These are phyloP conservation scores for Vitis hybrid DNA, from an alignment of 177 flowering plant species.

Conservation along the genomic window DNA sequence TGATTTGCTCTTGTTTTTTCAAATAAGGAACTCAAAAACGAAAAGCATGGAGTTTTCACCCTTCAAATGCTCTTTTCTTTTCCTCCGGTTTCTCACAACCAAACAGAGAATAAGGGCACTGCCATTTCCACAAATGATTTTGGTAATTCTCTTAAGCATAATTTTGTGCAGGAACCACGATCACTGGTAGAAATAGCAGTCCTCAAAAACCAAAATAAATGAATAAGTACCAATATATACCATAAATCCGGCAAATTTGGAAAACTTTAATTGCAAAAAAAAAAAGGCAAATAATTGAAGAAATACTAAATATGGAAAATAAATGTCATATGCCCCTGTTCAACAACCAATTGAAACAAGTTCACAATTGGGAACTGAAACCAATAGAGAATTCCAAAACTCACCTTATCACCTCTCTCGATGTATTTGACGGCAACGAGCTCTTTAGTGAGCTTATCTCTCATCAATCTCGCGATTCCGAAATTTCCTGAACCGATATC, in stretches of 20 bases:
- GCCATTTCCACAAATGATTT: no score
- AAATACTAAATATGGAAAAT: neutral
- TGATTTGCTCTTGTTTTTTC: no score
- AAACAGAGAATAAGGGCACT: no score
- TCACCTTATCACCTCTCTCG: constrained; percentile 62
- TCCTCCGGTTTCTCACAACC: no score
- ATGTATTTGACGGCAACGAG: constrained; percentile 70
- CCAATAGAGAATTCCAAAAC: constrained; percentile 5
- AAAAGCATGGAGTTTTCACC: no score
- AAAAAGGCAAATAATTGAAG: neutral
- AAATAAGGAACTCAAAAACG: no score
- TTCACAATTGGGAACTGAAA: neutral
- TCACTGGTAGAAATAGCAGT: no score
- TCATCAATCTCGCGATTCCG: constrained; percentile 57
- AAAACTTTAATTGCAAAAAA: neutral
- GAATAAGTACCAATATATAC: neutral
- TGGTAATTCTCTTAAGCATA: no score
- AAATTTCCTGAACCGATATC: constrained; percentile 67
- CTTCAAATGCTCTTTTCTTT: no score
- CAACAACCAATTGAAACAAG: neutral
- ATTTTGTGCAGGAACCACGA: no score
- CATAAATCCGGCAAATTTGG: neutral
- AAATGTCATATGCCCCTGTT: neutral
- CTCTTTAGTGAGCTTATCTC: constrained; percentile 48
- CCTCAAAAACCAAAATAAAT: no score